Conservation (phyloP, 495 filamentous ascomycete genomes). For the Sphaerosporella brunnea region DNA sequence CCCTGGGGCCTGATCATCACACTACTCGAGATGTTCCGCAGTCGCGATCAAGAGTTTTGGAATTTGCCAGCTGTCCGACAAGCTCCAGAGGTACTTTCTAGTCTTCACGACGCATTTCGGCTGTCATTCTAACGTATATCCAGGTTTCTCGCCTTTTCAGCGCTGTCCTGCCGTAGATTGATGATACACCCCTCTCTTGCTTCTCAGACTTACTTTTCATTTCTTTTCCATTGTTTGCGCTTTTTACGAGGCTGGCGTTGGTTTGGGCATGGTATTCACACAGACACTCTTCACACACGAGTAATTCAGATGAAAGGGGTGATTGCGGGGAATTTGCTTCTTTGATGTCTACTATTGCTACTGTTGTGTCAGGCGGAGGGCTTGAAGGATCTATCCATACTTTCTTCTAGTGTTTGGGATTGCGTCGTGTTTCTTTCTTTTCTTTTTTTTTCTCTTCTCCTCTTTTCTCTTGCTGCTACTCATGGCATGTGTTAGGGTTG, state of each 20-base stretch:
- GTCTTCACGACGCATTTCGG: constrained; percentile 5
- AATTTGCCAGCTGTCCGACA: constrained; percentile 66
- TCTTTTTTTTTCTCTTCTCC: constrained; percentile 9
- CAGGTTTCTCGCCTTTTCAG: constrained; percentile 4
- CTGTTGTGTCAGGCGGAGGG: too few species aligned
- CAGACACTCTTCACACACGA: too few species aligned
- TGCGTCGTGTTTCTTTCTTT: constrained; percentile 8
- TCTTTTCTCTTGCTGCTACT: constrained; percentile 5
- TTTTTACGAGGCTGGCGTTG: not conserved
- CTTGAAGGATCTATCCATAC: constrained; percentile 10
- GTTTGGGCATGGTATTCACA: too few species aligned
- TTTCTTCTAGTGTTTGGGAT: constrained; percentile 13
- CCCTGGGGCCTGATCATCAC: constrained; percentile 92
- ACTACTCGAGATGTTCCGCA: constrained; percentile 77
- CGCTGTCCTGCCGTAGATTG: not conserved
- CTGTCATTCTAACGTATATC: not conserved
- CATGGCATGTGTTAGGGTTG: too few species aligned
- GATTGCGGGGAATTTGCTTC: too few species aligned
- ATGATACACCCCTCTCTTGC: not conserved
- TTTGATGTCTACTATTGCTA: too few species aligned
- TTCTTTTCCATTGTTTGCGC: not conserved
- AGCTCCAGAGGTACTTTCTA: constrained; percentile 27
- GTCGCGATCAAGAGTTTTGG: constrained; percentile 75
- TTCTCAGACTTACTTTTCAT: constrained; percentile 9
- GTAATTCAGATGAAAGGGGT: too few species aligned